Evolutionary conservation across 1,139 yeast species (phyloP).

Genomic region (Saccharomyces hybrid): DNA sequence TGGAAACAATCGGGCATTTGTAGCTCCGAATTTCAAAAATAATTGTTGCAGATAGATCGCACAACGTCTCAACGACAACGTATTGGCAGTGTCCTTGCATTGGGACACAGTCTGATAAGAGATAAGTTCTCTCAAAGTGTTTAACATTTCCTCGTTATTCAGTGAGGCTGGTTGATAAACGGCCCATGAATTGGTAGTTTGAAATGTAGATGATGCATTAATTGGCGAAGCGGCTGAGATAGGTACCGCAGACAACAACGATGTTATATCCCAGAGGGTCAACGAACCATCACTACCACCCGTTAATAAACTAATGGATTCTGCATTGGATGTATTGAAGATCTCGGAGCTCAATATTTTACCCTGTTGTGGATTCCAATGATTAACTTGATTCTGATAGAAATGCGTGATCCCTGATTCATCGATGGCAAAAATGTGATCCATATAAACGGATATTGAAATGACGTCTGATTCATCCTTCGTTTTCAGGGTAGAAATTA

Average conservation of each 20-base stretch:
- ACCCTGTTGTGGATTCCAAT: conserved; percentile 38
- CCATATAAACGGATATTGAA: conserved; percentile 42
- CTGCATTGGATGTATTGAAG: conserved; percentile 15
- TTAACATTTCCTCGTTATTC: conserved; percentile 56
- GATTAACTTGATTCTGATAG: conserved; percentile 34
- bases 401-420: conserved; percentile 47
- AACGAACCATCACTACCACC: conserved; percentile 58
- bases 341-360: conserved; percentile 33
- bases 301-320: conserved; percentile 37
- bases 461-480: conserved; percentile 41
- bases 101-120: conserved; percentile 73
- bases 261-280: conserved; percentile 45
- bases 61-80: conserved; percentile 80
- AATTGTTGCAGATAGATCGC: conserved; percentile 66
- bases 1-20: conserved; percentile 57
- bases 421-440: conserved; percentile 34
- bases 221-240: neutral
- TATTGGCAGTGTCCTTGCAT: conserved; percentile 42
- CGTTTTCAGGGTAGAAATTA: conserved; percentile 51
- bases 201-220: neutral
- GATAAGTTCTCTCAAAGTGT: conserved; percentile 54
- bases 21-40: conserved; percentile 66
- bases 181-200: conserved; percentile 6
- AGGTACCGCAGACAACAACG: conserved; percentile 3
- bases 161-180: conserved; percentile 12